Evolutionary conservation across 2,329 filamentous ascomycete genomes (phyloP).

Genomic region (Sclerotinia borealis): DNA sequence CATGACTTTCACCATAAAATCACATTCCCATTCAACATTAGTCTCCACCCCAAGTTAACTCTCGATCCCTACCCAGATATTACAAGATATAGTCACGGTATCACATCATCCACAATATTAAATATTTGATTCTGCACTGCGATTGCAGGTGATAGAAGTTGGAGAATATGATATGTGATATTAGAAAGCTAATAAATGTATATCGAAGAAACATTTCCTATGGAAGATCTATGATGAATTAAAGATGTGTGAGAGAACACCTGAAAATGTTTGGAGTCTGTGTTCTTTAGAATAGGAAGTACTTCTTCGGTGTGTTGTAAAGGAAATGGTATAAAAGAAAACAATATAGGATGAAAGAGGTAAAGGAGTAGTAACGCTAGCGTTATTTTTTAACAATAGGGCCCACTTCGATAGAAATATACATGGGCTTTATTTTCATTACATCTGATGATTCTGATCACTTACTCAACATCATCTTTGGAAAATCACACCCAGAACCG

Average conservation of each 20-base stretch:
- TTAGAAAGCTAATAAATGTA: neutral
- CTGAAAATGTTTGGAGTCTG: neutral
- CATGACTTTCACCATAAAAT: conserved; percentile 1
- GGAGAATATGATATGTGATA: neutral
- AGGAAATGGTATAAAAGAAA: neutral
- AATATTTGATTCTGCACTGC: neutral
- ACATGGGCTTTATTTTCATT: too few relatives aligned
- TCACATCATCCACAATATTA: conserved; percentile 11
- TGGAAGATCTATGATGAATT: too few relatives aligned
- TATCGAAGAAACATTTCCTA: too few relatives aligned
- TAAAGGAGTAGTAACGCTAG: too few relatives aligned
- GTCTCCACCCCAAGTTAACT: conserved; percentile 4
- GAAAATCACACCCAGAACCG: too few relatives aligned
- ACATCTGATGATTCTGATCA: too few relatives aligned
- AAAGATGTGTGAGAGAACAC: neutral
- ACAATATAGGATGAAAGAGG: neutral
- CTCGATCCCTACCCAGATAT: neutral
- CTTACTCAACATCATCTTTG: too few relatives aligned
- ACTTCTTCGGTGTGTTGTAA: neutral
- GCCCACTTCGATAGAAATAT: neutral
- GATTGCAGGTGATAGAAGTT: conserved; percentile 1
- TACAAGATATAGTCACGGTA: neutral
- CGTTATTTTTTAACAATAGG: too few relatives aligned
- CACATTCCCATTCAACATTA: neutral
- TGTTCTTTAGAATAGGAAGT: neutral